phyloP scores from a whole-genome alignment of 805 yeast genomes.

The Metschnikowia rubicola region DNA sequence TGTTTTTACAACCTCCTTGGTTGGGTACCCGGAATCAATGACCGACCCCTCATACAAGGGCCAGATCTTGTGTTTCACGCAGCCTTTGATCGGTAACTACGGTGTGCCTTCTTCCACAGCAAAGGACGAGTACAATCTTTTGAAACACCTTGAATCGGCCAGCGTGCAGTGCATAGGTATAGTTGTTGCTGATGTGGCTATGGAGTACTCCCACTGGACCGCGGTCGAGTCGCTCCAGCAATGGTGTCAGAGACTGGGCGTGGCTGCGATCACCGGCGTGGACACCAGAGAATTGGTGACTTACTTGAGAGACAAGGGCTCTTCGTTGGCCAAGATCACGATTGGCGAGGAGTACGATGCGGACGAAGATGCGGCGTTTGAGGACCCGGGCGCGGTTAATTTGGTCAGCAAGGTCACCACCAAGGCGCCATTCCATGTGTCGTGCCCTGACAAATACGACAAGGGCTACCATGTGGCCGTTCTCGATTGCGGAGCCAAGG shows the following conservation, averaged over 20 bases:
- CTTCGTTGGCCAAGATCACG: constrained; percentile 85
- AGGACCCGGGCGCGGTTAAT: constrained; percentile 86
- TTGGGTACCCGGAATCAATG: constrained; percentile 98
- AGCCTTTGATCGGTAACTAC: constrained; percentile 95
- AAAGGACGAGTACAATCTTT: constrained; percentile 78
- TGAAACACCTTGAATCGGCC: constrained; percentile 90
- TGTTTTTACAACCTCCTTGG: constrained; percentile 95
- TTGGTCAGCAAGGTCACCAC: constrained; percentile 93
- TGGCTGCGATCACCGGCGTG: constrained; percentile 92
- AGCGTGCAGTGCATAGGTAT: constrained; percentile 92
- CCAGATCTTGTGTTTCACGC: constrained; percentile 94
- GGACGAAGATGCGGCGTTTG: constrained; percentile 84
- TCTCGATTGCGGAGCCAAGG: constrained; percentile 97
- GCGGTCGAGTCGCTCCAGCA: constrained; percentile 93
- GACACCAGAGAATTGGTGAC: constrained; percentile 95
- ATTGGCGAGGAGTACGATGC: constrained; percentile 91
- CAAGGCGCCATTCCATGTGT: constrained; percentile 87
- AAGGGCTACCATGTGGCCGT: constrained; percentile 78
- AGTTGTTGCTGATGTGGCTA: constrained; percentile 92
- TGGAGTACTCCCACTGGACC: constrained; percentile 98
- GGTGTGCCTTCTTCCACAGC: constrained; percentile 89
- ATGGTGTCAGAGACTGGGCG: constrained; percentile 96
- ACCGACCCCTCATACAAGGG: constrained; percentile 98
- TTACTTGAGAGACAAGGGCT: constrained; percentile 92
- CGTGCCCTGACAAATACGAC: constrained; percentile 55